These are phyloP conservation scores for Oenanthe javanica DNA, from an alignment of 140 eudicot species.

Conservation along the genomic window DNA sequence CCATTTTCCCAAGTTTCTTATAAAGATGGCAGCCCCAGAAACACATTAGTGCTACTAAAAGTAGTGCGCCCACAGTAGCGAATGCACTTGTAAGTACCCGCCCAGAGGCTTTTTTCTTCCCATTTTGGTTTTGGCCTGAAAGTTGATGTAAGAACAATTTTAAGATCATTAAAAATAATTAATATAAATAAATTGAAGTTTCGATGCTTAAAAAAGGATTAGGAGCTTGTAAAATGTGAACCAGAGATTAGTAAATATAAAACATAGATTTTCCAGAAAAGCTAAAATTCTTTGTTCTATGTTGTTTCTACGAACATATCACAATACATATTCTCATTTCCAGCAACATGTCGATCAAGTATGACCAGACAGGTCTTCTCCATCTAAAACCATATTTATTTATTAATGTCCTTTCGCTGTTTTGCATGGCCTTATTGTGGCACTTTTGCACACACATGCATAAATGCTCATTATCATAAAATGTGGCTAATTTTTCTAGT, in stretches of 20 bases:
- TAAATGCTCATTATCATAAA: background rate
- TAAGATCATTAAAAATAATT: background rate
- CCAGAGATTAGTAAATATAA: background rate
- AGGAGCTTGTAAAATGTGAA: background rate
- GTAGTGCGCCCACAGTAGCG: constrained; percentile 92
- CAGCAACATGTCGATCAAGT: background rate
- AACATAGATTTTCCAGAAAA: background rate
- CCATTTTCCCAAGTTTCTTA: constrained; percentile 81
- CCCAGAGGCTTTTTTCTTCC: constrained; percentile 58
- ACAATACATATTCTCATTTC: background rate
- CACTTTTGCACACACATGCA: background rate
- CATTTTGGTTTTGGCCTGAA: constrained; percentile 39
- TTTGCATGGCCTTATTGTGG: background rate
- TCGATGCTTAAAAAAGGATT: background rate
- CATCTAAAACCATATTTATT: background rate
- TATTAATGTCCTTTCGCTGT: background rate
- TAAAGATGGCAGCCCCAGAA: constrained; percentile 96
- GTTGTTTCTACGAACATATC: background rate
- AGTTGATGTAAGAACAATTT: background rate
- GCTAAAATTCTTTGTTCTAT: background rate
- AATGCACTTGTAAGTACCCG: constrained; percentile 77
- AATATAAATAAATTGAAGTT: background rate
- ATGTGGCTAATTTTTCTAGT: background rate
- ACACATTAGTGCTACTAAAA: constrained; percentile 95
- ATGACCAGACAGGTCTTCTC: background rate